Evolutionary conservation across 345 rosid genomes (phyloP).

Genomic region (Gossypium anomalum): DNA sequence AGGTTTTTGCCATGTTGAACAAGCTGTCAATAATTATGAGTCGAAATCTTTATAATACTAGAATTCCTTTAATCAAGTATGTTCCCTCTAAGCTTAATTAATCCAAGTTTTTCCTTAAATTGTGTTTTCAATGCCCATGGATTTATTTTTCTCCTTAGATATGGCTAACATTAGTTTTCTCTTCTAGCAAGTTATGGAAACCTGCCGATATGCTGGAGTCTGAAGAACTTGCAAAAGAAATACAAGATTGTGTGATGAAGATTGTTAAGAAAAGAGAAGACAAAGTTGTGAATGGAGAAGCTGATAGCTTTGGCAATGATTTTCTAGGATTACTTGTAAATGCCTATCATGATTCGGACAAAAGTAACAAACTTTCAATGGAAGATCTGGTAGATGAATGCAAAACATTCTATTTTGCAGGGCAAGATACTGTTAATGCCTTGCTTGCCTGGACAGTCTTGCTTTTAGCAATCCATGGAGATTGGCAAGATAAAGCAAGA

Average conservation of each 20-base stretch:
- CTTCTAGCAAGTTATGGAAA: conserved; percentile 21
- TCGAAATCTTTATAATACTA: background rate
- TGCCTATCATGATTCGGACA: conserved; percentile 23
- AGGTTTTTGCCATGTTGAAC: conserved; percentile 34
- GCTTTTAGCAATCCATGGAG: conserved; percentile 35
- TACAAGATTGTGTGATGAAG: conserved; percentile 9
- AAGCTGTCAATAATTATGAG: conserved; percentile 12
- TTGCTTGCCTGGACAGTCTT: background rate
- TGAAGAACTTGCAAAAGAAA: conserved; percentile 11
- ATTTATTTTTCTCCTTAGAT: too few relatives aligned
- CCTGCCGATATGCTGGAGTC: conserved; percentile 12
- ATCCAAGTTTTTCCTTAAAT: background rate
- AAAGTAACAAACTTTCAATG: conserved; percentile 18
- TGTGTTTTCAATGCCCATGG: too few relatives aligned
- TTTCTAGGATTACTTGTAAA: conserved; percentile 26
- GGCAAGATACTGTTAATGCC: too few relatives aligned
- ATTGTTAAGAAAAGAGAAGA: conserved; percentile 30
- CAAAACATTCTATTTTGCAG: too few relatives aligned
- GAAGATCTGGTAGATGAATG: too few relatives aligned
- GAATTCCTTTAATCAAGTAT: background rate
- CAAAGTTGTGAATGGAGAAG: background rate
- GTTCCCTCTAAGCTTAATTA: background rate
- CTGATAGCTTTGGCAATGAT: conserved; percentile 23
- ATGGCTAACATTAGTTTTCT: background rate
- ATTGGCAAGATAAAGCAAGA: conserved; percentile 46